Conservation (phyloP, 495 filamentous ascomycete species). For the Ascobolus immersus region DNA sequence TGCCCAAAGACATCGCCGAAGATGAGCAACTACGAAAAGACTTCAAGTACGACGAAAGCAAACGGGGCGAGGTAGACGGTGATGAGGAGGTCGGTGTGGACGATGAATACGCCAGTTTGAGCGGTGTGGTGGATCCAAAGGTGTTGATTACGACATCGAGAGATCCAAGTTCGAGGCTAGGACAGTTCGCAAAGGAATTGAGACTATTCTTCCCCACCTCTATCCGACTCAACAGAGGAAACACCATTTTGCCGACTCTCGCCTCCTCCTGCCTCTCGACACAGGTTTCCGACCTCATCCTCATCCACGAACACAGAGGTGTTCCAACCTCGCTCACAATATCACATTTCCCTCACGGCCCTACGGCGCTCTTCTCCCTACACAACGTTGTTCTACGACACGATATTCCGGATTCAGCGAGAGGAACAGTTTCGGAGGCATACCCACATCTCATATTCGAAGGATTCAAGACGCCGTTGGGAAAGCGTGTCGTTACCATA, state of each 20-base stretch:
- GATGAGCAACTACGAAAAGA: conserved; percentile 66
- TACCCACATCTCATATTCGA: conserved; percentile 95
- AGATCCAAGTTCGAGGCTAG: conserved; percentile 59
- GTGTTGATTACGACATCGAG: conserved; percentile 81
- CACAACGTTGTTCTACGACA: conserved; percentile 87
- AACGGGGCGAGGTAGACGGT: conserved; percentile 23
- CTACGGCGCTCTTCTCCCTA: conserved; percentile 70
- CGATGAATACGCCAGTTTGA: conserved; percentile 76
- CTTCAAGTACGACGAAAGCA: conserved; percentile 79
- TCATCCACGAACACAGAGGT: conserved; percentile 84
- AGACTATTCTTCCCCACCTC: conserved; percentile 69
- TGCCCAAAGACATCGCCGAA: conserved; percentile 68
- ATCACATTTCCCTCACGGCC: conserved; percentile 78
- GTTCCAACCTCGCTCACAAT: conserved; percentile 76
- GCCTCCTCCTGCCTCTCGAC: conserved; percentile 55
- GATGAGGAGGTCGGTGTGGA: conserved; percentile 53
- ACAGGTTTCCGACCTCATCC: conserved; percentile 57
- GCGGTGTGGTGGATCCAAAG: conserved; percentile 61
- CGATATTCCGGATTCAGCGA: conserved; percentile 66
- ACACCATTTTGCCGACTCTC: conserved; percentile 60
- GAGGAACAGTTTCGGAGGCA: conserved; percentile 76
- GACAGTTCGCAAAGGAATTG: conserved; percentile 87
- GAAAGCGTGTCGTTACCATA: conserved; percentile 62
- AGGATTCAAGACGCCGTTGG: conserved; percentile 64
- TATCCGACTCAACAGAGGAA: conserved; percentile 78